Evolutionary conservation across 495 filamentous ascomycete genomes (phyloP).

Genomic region (Rhizodiscina lignyota): DNA sequence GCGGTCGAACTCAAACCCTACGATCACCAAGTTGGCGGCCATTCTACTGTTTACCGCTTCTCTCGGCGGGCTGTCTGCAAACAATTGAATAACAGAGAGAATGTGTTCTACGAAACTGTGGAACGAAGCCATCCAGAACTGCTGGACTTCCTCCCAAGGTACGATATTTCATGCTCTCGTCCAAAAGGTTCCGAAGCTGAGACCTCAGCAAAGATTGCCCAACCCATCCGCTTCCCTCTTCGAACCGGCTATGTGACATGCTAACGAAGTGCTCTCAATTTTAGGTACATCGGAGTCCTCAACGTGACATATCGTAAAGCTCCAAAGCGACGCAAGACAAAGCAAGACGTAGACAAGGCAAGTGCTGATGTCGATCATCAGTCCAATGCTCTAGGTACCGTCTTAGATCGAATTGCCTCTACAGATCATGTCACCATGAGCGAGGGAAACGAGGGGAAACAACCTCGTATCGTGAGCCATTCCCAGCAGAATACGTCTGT

Average conservation of each 20-base stretch:
- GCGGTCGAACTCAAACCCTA: conserved; percentile 95
- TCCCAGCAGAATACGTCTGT: conserved; percentile 46
- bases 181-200: conserved; percentile 21
- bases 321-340: conserved; percentile 43
- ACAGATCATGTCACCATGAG: background rate
- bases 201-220: conserved; percentile 17
- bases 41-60: conserved; percentile 91
- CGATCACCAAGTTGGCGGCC: conserved; percentile 90
- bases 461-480: conserved; percentile 63
- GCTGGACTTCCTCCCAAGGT: conserved; percentile 84
- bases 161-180: conserved; percentile 23
- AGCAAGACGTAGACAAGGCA: conserved; percentile 2
- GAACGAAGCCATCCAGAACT: conserved; percentile 80
- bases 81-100: conserved; percentile 90
- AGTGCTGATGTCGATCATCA: background rate
- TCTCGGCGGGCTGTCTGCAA: conserved; percentile 93
- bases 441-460: conserved; percentile 4
- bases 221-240: conserved; percentile 2
- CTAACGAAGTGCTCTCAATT: no score
- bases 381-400: background rate
- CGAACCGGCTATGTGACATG: no score
- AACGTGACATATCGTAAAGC: conserved; percentile 94
- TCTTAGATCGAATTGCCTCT: no score
- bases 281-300: conserved; percentile 87
- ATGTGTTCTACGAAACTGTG: conserved; percentile 95